Conservation (phyloP, 2,329 filamentous ascomycete genomes). For the Metarhizium robertsii region DNA sequence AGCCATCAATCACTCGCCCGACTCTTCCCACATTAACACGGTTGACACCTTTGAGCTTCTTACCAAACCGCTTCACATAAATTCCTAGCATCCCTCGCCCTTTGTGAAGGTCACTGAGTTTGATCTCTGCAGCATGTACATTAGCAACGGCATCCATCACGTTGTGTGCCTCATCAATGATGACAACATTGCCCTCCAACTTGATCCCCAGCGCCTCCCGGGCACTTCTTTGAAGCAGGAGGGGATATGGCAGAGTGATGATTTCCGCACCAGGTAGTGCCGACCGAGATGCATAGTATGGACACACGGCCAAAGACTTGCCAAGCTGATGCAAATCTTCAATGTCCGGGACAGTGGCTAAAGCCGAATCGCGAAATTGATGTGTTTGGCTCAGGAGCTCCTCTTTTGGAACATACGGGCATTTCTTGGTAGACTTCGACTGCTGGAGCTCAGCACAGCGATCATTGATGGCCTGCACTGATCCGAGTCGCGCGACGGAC, state of each 20-base stretch:
- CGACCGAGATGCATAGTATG: conserved; percentile 89
- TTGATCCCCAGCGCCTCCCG: conserved; percentile 81
- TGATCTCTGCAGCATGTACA: conserved; percentile 74
- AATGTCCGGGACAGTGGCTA: conserved; percentile 84
- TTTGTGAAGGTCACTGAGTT: conserved; percentile 60
- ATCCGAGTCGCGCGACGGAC: conserved; percentile 61
- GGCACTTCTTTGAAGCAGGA: conserved; percentile 78
- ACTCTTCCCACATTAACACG: conserved; percentile 85
- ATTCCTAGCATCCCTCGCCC: conserved; percentile 67
- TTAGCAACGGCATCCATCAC: conserved; percentile 89
- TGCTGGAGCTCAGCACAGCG: conserved; percentile 85
- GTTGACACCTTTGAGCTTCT: conserved; percentile 82
- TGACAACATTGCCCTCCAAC: conserved; percentile 79
- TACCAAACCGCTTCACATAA: conserved; percentile 83
- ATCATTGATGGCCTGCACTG: conserved; percentile 81
- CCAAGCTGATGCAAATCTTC: conserved; percentile 79
- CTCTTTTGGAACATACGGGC: conserved; percentile 68
- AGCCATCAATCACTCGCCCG: conserved; percentile 70
- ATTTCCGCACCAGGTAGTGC: conserved; percentile 82
- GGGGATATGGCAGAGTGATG: conserved; percentile 82
- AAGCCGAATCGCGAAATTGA: conserved; percentile 73
- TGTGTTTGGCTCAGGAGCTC: conserved; percentile 63
- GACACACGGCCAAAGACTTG: conserved; percentile 71
- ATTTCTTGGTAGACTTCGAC: conserved; percentile 48
- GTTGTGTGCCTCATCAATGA: conserved; percentile 96